Conservation (phyloP, 768 basidiomycete species). For the Asterophora lycoperdoides region DNA sequence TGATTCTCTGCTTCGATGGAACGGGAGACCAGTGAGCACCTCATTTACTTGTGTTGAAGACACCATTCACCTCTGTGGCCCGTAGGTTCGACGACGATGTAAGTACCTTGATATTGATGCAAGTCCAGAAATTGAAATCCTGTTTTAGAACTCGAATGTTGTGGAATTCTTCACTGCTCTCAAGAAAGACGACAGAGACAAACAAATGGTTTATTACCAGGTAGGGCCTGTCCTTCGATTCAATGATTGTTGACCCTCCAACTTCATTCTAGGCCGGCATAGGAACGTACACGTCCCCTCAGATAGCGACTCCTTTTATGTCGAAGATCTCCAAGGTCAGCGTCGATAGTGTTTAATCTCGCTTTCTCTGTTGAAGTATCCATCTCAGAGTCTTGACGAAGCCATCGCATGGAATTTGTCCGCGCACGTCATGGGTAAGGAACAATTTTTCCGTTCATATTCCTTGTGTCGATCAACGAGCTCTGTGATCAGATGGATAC, state of each 20-base stretch:
- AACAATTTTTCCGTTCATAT: neutral
- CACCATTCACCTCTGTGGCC: neutral
- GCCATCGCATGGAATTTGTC: slow-evolving; percentile 47
- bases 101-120: slow-evolving; percentile 14
- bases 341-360: neutral
- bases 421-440: slow-evolving; percentile 48
- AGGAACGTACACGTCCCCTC: slow-evolving; percentile 53
- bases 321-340: slow-evolving; percentile 30
- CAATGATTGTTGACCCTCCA: neutral
- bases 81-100: slow-evolving; percentile 26
- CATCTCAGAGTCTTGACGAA: slow-evolving; percentile 35
- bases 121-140: slow-evolving; percentile 6
- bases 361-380: too few relatives aligned
- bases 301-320: slow-evolving; percentile 44
- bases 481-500: slow-evolving; percentile 41
- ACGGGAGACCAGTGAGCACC: slow-evolving; percentile 27
- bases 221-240: slow-evolving; percentile 8
- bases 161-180: slow-evolving; percentile 34
- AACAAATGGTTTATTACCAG: slow-evolving; percentile 44
- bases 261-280: slow-evolving; percentile 41
- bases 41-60: neutral
- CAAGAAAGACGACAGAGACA: slow-evolving; percentile 31
- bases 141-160: slow-evolving; percentile 34
- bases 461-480: neutral
- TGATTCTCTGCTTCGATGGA: slow-evolving; percentile 49